phyloP scores from a whole-genome alignment of 768 basidiomycete genomes.

The Kwoniella bestiolae region DNA sequence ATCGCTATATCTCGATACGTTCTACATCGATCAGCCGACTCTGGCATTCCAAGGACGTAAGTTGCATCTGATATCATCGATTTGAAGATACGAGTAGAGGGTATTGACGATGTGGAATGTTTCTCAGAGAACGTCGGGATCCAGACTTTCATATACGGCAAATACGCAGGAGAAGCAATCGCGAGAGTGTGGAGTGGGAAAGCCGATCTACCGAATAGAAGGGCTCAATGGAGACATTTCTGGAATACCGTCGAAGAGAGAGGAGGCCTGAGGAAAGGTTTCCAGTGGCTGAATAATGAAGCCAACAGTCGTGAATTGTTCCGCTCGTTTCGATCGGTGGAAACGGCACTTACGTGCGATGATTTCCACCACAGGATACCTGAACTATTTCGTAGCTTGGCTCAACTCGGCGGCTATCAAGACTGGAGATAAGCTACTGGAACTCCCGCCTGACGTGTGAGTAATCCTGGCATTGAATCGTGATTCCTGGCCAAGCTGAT shows the following conservation, averaged over 20 bases:
- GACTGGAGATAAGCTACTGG: constrained; percentile 18
- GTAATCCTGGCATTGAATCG: not conserved
- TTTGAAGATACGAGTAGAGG: too few species aligned
- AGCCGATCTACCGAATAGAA: constrained; percentile 17
- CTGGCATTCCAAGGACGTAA: constrained; percentile 34
- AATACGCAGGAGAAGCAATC: constrained; percentile 24
- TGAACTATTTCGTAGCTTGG: constrained; percentile 20
- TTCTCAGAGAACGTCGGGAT: constrained; percentile 31
- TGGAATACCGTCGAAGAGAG: constrained; percentile 24
- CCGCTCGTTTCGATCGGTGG: too few species aligned
- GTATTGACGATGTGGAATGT: too few species aligned
- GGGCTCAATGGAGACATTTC: constrained; percentile 16
- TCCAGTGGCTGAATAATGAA: constrained; percentile 21
- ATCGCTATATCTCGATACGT: constrained; percentile 26
- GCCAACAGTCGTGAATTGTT: constrained; percentile 15
- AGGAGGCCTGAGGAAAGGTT: constrained; percentile 28
- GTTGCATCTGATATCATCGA: too few species aligned
- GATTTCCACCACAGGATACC: not conserved
- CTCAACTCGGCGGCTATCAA: constrained; percentile 16
- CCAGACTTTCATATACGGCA: constrained; percentile 28
- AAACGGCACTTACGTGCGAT: not conserved
- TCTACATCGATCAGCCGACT: constrained; percentile 33
- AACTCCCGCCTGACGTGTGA: constrained; percentile 27
- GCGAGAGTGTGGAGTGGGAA: constrained; percentile 28
- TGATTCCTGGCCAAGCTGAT: not conserved